These are phyloP conservation scores for Diaporthe aspalathi DNA, from an alignment of 2,329 filamentous ascomycete species.

Conservation along the genomic window DNA sequence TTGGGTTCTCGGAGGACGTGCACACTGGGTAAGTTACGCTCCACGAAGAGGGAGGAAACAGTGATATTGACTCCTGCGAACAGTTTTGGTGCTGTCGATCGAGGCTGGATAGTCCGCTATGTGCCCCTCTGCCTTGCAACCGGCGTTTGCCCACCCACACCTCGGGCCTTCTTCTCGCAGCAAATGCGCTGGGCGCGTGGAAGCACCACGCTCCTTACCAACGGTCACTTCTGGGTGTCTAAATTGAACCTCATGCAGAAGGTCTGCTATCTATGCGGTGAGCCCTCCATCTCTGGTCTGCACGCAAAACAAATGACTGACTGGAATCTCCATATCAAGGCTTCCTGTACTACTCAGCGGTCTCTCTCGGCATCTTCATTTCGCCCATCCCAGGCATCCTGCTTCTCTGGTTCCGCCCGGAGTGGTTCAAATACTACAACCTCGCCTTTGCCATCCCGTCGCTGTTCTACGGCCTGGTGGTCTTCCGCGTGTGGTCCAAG, in stretches of 20 bases:
- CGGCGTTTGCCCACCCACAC: slow-evolving; percentile 56
- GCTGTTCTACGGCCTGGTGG: slow-evolving; percentile 52
- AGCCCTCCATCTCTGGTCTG: neutral
- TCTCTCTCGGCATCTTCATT: slow-evolving; percentile 54
- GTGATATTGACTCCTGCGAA: neutral
- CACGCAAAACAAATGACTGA: neutral
- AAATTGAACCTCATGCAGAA: slow-evolving; percentile 53
- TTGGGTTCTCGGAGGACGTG: slow-evolving; percentile 57
- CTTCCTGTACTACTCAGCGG: slow-evolving; percentile 54
- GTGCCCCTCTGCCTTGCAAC: slow-evolving; percentile 55
- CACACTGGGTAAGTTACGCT: slow-evolving; percentile 51
- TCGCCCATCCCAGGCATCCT: slow-evolving; percentile 54
- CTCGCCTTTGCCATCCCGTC: slow-evolving; percentile 56
- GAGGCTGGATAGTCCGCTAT: slow-evolving; percentile 56
- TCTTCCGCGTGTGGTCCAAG: slow-evolving; percentile 55
- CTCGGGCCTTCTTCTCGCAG: slow-evolving; percentile 56
- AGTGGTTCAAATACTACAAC: slow-evolving; percentile 57
- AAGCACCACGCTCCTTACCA: slow-evolving; percentile 54
- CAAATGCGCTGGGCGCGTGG: slow-evolving; percentile 58
- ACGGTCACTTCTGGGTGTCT: slow-evolving; percentile 54
- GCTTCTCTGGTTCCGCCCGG: slow-evolving; percentile 53
- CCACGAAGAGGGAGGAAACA: no score
- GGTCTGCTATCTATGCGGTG: slow-evolving; percentile 55
- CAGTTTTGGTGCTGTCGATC: slow-evolving; percentile 54
- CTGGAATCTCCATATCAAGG: slow-evolving; percentile 37